A percentile compares a stretch with the other conserved stretches of the same genome.
Evolutionary conservation across 140 eudicot genomes (phyloP).

Genomic region (Oenanthe javanica): DNA sequence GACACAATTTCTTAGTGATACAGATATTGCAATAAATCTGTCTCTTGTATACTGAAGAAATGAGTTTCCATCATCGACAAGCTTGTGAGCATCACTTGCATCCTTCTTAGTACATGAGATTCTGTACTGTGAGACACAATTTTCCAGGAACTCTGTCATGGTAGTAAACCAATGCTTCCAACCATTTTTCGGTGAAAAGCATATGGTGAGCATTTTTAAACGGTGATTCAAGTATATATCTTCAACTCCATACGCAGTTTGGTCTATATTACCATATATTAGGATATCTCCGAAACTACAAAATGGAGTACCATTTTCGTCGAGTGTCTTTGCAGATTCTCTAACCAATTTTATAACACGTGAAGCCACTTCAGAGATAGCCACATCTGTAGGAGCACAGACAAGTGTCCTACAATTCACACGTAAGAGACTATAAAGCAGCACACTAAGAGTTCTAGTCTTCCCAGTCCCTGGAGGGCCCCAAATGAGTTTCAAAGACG

Average conservation of each 20-base stretch:
- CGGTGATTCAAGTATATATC: constrained; percentile 52
- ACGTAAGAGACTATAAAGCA: constrained; percentile 11
- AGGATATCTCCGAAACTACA: constrained; percentile 48
- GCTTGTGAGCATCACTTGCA: not conserved
- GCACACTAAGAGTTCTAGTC: constrained; percentile 13
- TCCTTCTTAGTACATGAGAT: constrained; percentile 28
- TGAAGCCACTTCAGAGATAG: constrained; percentile 17
- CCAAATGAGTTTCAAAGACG: constrained; percentile 22
- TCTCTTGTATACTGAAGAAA: constrained; percentile 34
- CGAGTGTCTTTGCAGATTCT: not conserved
- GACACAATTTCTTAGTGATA: constrained; percentile 36
- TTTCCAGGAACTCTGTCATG: constrained; percentile 52
- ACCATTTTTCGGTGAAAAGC: constrained; percentile 45
- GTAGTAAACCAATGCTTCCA: constrained; percentile 49
- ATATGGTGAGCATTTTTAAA: constrained; percentile 38
- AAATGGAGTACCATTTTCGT: constrained; percentile 9
- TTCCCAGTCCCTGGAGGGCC: constrained; percentile 33
- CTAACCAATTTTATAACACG: constrained; percentile 3
- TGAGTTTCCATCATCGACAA: constrained; percentile 13
- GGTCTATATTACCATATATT: constrained; percentile 52
- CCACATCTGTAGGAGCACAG: constrained; percentile 26
- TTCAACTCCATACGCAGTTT: constrained; percentile 32
- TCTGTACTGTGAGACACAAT: constrained; percentile 37
- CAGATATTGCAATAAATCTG: constrained; percentile 23
- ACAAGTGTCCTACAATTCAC: constrained; percentile 14